These are phyloP conservation scores for Metarhizium sp. DNA, from an alignment of 2,329 filamentous ascomycete species.

Conservation along the genomic window DNA sequence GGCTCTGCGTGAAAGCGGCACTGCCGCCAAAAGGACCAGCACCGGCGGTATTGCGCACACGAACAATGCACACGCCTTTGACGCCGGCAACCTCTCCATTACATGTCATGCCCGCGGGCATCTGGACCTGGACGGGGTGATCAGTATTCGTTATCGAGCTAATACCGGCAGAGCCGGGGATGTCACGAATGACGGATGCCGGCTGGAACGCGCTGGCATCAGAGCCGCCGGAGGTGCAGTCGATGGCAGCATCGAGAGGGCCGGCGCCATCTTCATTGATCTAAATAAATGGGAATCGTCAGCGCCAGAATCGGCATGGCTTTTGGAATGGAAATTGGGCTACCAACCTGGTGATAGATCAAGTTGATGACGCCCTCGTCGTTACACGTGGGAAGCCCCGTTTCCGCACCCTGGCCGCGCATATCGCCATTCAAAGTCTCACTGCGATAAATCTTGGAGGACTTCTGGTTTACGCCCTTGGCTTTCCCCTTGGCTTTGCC, in stretches of 20 bases:
- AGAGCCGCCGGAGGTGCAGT: slow-evolving; percentile 53
- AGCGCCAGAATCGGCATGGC: too few relatives aligned
- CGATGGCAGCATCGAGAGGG: slow-evolving; percentile 49
- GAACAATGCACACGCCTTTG: slow-evolving; percentile 50
- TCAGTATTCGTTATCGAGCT: slow-evolving; percentile 54
- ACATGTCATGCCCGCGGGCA: slow-evolving; percentile 60
- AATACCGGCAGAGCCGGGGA: slow-evolving; percentile 45
- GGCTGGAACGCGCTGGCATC: slow-evolving; percentile 50
- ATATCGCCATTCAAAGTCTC: slow-evolving; percentile 45
- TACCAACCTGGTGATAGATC: slow-evolving; percentile 43
- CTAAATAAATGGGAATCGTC: slow-evolving; percentile 24
- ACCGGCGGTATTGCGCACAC: slow-evolving; percentile 48
- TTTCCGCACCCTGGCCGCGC: slow-evolving; percentile 40
- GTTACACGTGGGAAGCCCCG: slow-evolving; percentile 48
- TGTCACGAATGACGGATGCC: slow-evolving; percentile 49
- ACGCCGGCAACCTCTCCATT: slow-evolving; percentile 48
- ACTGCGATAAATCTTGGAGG: slow-evolving; percentile 9
- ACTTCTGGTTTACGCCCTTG: too few relatives aligned
- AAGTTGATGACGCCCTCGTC: slow-evolving; percentile 52
- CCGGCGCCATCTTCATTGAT: slow-evolving; percentile 65
- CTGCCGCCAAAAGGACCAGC: slow-evolving; percentile 55
- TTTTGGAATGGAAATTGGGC: background rate
- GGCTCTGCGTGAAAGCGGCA: slow-evolving; percentile 49
- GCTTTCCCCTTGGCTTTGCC: too few relatives aligned
- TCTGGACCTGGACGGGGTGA: slow-evolving; percentile 55